These are phyloP conservation scores for Chimonanthus praecox DNA, from an alignment of 164 flowering plant species.

Conservation along the genomic window DNA sequence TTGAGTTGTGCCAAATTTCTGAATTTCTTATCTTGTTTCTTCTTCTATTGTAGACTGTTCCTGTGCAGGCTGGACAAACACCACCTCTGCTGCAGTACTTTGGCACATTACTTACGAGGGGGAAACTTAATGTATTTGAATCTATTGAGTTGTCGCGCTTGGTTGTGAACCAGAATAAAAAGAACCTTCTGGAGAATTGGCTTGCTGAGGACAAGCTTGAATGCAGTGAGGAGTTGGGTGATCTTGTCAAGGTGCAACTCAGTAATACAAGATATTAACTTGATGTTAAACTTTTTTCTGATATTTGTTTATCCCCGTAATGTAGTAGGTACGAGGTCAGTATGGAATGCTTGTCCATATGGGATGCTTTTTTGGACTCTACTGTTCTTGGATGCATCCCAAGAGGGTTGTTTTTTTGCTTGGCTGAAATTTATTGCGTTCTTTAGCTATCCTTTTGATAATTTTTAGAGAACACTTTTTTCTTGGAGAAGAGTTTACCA, in stretches of 20 bases:
- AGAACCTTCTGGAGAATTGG: slow-evolving; percentile 94
- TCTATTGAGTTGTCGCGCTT: slow-evolving; percentile 91
- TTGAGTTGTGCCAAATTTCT: not conserved
- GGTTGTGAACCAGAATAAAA: slow-evolving; percentile 95
- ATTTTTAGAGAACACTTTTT: not conserved
- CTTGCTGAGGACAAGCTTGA: slow-evolving; percentile 96
- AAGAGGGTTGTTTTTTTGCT: not conserved
- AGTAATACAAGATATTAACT: not conserved
- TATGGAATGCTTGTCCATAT: not conserved
- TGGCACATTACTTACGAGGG: slow-evolving; percentile 86
- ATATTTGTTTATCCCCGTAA: not conserved
- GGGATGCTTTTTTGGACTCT: not conserved
- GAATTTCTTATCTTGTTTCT: not conserved
- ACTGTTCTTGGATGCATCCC: not conserved
- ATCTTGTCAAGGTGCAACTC: slow-evolving; percentile 83
- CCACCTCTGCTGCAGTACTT: slow-evolving; percentile 95
- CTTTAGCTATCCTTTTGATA: not conserved
- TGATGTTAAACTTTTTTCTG: not conserved
- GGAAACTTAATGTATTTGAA: slow-evolving; percentile 94
- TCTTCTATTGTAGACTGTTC: slow-evolving; percentile 71
- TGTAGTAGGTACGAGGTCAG: not conserved
- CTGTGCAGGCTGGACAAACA: slow-evolving; percentile 95
- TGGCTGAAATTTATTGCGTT: not conserved
- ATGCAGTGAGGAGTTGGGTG: slow-evolving; percentile 97
- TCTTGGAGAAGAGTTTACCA: no score